These are phyloP conservation scores for Boletus rex-veris DNA, from an alignment of 768 basidiomycete species.

Conservation along the genomic window DNA sequence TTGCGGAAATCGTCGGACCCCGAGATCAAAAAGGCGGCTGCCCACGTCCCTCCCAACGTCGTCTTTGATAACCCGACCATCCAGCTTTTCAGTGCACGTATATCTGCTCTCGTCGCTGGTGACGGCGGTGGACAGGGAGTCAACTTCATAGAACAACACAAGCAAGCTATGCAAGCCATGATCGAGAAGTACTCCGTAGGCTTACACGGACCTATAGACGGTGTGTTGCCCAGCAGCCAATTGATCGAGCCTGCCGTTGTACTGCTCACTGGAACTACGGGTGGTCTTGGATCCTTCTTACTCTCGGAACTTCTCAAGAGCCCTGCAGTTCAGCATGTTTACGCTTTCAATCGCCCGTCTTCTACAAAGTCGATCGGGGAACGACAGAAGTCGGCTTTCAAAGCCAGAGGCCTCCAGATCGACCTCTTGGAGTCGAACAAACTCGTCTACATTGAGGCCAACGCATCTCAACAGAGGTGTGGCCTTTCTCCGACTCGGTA, in stretches of 20 bases:
- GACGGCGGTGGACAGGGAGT: not conserved
- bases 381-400: slow-evolving; percentile 30
- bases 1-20: slow-evolving; percentile 32
- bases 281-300: slow-evolving; percentile 38
- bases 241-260: slow-evolving; percentile 23
- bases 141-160: slow-evolving; percentile 8
- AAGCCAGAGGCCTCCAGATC: slow-evolving; percentile 30
- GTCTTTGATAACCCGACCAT: slow-evolving; percentile 43
- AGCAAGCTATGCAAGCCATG: slow-evolving; percentile 33
- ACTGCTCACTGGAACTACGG: slow-evolving; percentile 40
- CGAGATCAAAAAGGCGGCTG: slow-evolving; percentile 24
- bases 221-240: slow-evolving; percentile 5
- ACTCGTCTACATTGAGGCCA: slow-evolving; percentile 34
- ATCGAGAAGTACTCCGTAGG: slow-evolving; percentile 37
- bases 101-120: slow-evolving; percentile 6
- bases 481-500: slow-evolving; percentile 28
- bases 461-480: slow-evolving; percentile 26
- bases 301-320: slow-evolving; percentile 29
- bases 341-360: slow-evolving; percentile 33
- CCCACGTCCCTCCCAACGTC: slow-evolving; percentile 27
- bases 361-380: slow-evolving; percentile 12
- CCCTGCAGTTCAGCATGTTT: slow-evolving; percentile 25
- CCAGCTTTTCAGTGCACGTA: slow-evolving; percentile 29
- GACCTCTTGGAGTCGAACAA: slow-evolving; percentile 30
- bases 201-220: slow-evolving; percentile 12